Percentiles rank a stretch among this genome's conserved stretches.
phyloP scores from a whole-genome alignment of 208 protist genomes.

The Blechomonas ayalai region DNA sequence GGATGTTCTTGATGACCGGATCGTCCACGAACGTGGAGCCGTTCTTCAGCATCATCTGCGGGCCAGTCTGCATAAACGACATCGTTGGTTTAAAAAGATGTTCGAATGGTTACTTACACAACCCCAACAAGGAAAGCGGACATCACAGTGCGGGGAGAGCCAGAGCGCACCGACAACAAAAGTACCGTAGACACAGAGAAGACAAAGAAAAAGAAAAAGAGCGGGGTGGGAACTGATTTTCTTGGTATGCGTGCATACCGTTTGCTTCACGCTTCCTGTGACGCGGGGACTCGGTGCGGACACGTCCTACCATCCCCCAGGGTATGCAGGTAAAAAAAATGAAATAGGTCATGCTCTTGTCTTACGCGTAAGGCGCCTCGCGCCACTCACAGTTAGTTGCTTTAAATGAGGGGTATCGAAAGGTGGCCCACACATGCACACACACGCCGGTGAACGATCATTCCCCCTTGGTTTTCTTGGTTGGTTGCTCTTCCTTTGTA shows the following conservation, averaged over 20 bases:
- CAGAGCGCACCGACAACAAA: no score
- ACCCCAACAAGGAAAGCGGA: slow-evolving; percentile 8
- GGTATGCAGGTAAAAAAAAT: no score
- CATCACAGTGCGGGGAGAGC: no score
- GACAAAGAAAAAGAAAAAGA: neutral
- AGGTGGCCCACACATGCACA: slow-evolving; percentile 3
- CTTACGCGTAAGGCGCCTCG: neutral
- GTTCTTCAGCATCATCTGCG: slow-evolving; percentile 89
- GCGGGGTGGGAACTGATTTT: no score
- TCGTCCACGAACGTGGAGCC: slow-evolving; percentile 92
- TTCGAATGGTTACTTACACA: neutral
- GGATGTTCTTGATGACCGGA: slow-evolving; percentile 97
- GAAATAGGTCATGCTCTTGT: neutral
- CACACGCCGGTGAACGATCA: slow-evolving; percentile 4
- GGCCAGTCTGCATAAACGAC: slow-evolving; percentile 89
- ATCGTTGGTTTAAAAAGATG: slow-evolving; percentile 45
- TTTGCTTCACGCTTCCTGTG: no score
- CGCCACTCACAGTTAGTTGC: neutral
- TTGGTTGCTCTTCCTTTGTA: slow-evolving; percentile 2
- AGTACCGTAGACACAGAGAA: neutral
- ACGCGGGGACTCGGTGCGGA: no score
- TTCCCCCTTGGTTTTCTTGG: slow-evolving; percentile 7
- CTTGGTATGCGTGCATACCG: no score
- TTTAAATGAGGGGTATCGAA: no score
- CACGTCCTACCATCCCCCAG: no score